Conservation (phyloP, 257 asterid genomes). For the Petunia axillaris region DNA sequence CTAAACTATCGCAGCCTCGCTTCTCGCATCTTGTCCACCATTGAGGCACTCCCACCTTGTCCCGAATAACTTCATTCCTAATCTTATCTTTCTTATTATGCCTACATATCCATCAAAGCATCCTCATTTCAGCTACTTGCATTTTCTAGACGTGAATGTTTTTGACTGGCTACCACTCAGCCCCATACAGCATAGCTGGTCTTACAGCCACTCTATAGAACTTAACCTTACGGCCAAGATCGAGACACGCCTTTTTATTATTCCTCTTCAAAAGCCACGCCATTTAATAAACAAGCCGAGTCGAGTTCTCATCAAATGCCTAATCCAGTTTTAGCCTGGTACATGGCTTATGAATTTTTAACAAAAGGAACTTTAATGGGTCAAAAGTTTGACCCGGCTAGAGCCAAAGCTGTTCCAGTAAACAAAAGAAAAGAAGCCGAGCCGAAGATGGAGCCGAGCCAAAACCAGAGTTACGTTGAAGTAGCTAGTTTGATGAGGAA, state of each 20-base stretch:
- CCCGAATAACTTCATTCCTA: no score
- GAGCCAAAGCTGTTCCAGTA: constrained; percentile 47
- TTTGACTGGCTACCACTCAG: no score
- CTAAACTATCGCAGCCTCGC: no score
- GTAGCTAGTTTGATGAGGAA: constrained; percentile 61
- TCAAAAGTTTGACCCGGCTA: constrained; percentile 57
- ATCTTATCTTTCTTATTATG: no score
- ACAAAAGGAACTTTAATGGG: constrained; percentile 61
- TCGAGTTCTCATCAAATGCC: constrained; percentile 32
- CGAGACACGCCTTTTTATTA: constrained; percentile 32
- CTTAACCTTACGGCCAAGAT: no score
- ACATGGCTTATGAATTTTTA: constrained; percentile 70
- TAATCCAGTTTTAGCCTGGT: constrained; percentile 69
- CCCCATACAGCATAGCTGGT: no score
- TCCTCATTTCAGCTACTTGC: no score
- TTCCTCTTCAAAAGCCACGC: constrained; percentile 40
- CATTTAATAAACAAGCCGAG: constrained; percentile 25
- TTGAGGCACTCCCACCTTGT: no score
- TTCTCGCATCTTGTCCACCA: no score
- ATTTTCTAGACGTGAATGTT: no score
- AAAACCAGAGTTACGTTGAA: constrained; percentile 50
- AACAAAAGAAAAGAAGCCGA: background rate
- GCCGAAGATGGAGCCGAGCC: constrained; percentile 35
- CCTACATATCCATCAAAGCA: no score
- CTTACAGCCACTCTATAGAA: no score